Conservation (phyloP, 768 basidiomycete species). For the Auricularia sp. region DNA sequence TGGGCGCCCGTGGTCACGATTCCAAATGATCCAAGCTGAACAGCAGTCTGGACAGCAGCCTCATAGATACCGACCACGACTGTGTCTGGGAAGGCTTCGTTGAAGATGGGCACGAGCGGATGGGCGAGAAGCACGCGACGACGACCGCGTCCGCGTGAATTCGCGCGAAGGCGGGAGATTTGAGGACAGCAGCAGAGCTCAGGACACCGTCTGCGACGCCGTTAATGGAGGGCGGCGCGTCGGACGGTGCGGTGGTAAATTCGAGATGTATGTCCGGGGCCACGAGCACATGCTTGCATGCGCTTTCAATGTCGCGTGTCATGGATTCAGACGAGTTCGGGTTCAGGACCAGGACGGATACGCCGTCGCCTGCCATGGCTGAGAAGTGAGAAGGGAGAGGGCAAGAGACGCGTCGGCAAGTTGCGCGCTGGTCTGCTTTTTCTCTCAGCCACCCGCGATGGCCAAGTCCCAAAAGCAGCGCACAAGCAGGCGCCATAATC, state of each 20-base stretch:
- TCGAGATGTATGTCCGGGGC: not conserved
- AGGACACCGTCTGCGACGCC: not conserved
- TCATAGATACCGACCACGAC: not conserved
- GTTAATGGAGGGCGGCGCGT: not conserved
- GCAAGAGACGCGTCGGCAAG: not conserved
- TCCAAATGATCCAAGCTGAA: not conserved
- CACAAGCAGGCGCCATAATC: constrained; percentile 80
- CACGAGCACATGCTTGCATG: not conserved
- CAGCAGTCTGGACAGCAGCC: not conserved
- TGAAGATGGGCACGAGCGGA: not conserved
- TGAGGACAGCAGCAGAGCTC: not conserved
- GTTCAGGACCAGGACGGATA: not conserved
- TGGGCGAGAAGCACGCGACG: not conserved
- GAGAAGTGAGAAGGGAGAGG: not conserved
- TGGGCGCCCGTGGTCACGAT: not conserved
- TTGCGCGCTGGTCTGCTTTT: not conserved
- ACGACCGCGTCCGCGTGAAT: not conserved
- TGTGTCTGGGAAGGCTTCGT: not conserved
- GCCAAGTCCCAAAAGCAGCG: constrained; percentile 69
- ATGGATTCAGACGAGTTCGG: not conserved
- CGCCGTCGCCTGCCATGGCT: not conserved
- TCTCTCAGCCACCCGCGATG: constrained; percentile 36
- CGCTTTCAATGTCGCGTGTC: not conserved
- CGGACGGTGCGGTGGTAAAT: not conserved
- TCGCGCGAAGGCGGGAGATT: not conserved